Percentiles rank a stretch among this genome's conserved stretches.
Evolutionary conservation across 179 eudicot genomes (phyloP).

Genomic region (Silene coronaria): DNA sequence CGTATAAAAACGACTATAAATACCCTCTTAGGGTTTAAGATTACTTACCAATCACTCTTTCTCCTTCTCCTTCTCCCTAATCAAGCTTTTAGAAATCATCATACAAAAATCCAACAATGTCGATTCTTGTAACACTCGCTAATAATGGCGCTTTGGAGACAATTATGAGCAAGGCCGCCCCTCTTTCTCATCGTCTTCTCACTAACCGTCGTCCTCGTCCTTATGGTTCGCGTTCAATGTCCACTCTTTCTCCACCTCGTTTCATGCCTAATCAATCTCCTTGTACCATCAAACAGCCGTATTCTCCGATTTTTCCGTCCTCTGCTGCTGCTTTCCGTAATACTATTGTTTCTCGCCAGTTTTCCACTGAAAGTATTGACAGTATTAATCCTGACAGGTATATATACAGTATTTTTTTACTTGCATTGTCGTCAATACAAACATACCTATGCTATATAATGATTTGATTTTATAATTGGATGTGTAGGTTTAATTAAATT

Average conservation of each 20-base stretch:
- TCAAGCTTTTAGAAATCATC: too few species aligned
- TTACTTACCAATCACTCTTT: too few species aligned
- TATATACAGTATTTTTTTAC: too few species aligned
- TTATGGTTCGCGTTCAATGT: constrained; percentile 10
- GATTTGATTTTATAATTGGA: too few species aligned
- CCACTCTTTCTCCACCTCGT: background rate
- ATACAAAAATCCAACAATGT: constrained; percentile 18
- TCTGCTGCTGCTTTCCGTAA: background rate
- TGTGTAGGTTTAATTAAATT: too few species aligned
- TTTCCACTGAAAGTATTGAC: background rate
- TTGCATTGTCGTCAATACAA: too few species aligned
- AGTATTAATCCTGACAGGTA: too few species aligned
- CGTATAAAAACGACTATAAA: too few species aligned
- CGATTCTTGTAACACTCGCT: constrained; percentile 19
- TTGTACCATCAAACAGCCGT: background rate
- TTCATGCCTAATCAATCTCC: constrained; percentile 5
- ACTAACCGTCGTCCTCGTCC: background rate
- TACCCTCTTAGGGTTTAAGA: too few species aligned
- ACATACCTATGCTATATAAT: too few species aligned
- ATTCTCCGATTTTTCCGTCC: background rate
- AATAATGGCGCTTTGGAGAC: background rate
- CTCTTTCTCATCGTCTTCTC: constrained; percentile 2
- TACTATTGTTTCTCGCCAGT: background rate
- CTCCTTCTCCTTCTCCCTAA: too few species aligned
- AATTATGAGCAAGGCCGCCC: background rate